Evolutionary conservation across 768 basidiomycete genomes (phyloP).

Genomic region (Fomitopsis serialis): DNA sequence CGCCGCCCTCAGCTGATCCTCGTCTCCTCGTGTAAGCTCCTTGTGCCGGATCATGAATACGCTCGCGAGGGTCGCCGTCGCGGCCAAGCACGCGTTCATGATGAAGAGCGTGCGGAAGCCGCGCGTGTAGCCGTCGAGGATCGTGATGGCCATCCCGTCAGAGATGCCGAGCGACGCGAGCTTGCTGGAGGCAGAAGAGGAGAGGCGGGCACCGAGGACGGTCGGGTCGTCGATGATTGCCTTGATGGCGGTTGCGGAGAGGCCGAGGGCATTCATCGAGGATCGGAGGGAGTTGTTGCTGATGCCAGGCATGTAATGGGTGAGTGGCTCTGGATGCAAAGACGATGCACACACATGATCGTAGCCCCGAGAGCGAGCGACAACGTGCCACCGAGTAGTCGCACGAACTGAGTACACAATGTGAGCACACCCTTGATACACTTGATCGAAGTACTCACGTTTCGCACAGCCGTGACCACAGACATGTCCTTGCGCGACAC

Average conservation of each 20-base stretch:
- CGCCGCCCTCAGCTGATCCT: slow-evolving; percentile 40
- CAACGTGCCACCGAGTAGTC: slow-evolving; percentile 66
- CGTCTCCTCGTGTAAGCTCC: slow-evolving; percentile 53
- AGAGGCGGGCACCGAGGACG: slow-evolving; percentile 25
- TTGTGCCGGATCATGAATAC: slow-evolving; percentile 58
- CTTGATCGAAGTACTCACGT: slow-evolving; percentile 29
- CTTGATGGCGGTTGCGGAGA: slow-evolving; percentile 34
- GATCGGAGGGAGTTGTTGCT: slow-evolving; percentile 44
- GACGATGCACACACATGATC: slow-evolving; percentile 38
- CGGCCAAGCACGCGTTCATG: slow-evolving; percentile 51
- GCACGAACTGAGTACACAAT: slow-evolving; percentile 44
- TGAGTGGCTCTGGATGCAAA: not conserved
- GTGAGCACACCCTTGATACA: not conserved
- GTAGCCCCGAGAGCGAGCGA: slow-evolving; percentile 58
- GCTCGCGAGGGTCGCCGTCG: slow-evolving; percentile 48
- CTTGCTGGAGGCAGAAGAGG: slow-evolving; percentile 19
- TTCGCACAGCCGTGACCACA: slow-evolving; percentile 64
- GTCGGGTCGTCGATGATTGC: slow-evolving; percentile 46
- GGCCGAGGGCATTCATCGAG: slow-evolving; percentile 32
- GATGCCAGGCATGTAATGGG: not conserved
- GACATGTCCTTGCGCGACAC: slow-evolving; percentile 71
- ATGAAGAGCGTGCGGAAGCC: slow-evolving; percentile 60
- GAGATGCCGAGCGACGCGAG: slow-evolving; percentile 29
- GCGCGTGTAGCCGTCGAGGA: slow-evolving; percentile 47
- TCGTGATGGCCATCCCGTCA: slow-evolving; percentile 28